These are phyloP conservation scores for Pterocarpus santalinus DNA, from an alignment of 306 rosid species.

Conservation along the genomic window DNA sequence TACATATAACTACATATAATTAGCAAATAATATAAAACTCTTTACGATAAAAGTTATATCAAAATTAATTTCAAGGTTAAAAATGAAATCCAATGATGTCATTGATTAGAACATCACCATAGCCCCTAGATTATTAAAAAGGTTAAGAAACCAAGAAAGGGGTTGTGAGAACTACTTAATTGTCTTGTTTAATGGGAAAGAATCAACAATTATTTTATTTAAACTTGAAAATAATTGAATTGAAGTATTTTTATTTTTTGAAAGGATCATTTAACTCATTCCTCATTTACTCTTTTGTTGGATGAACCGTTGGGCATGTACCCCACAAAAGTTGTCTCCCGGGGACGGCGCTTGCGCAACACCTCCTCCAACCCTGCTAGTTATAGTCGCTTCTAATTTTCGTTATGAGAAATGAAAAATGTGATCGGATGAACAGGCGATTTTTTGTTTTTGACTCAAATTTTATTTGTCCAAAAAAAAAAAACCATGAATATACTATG, in stretches of 20 bases:
- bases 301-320: background rate
- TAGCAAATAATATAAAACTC: too few species aligned
- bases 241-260: background rate
- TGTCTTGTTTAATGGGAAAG: slow-evolving; percentile 44
- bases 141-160: background rate
- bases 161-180: slow-evolving; percentile 34
- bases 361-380: too few species aligned
- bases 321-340: too few species aligned
- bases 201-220: slow-evolving; percentile 44
- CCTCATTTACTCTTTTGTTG: slow-evolving; percentile 1
- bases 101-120: slow-evolving; percentile 34
- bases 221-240: slow-evolving; percentile 11
- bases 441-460: too few species aligned
- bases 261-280: slow-evolving; percentile 26
- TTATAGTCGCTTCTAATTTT: too few species aligned
- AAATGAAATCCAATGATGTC: slow-evolving; percentile 43
- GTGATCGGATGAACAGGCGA: too few species aligned
- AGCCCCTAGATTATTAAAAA: slow-evolving; percentile 2
- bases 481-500: too few species aligned
- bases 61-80: background rate
- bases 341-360: too few species aligned
- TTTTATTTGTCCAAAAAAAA: too few species aligned
- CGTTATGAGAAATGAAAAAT: too few species aligned
- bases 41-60: too few species aligned
- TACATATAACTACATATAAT: too few species aligned